phyloP scores from a whole-genome alignment of 495 filamentous ascomycete genomes.

The Cryomyces minteri region DNA sequence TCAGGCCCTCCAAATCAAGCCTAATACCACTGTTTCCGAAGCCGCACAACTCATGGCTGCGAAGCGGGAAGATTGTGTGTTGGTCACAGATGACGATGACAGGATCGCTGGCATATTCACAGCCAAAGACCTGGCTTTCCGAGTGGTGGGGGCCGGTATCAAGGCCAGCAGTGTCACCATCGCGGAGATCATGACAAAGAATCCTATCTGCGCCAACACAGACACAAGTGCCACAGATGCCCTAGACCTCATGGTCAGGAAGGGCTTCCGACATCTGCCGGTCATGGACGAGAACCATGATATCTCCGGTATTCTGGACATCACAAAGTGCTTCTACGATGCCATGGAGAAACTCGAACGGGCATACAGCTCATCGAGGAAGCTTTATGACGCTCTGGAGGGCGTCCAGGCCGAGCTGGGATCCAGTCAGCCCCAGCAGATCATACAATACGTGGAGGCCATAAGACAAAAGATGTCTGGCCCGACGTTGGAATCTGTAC shows the following conservation, averaged over 20 bases:
- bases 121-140: constrained; percentile 94
- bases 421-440: constrained; percentile 90
- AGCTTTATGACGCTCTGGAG: constrained; percentile 92
- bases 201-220: constrained; percentile 88
- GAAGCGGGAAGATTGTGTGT: constrained; percentile 96
- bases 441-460: constrained; percentile 97
- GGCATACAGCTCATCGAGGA: constrained; percentile 87
- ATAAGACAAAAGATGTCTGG: constrained; percentile 93
- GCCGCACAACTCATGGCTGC: constrained; percentile 98
- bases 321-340: constrained; percentile 99
- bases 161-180: constrained; percentile 84
- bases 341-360: constrained; percentile 98
- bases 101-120: constrained; percentile 97
- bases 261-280: constrained; percentile 91
- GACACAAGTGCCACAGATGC: constrained; percentile 98
- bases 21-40: constrained; percentile 80
- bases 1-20: constrained; percentile 95
- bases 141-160: constrained; percentile 84
- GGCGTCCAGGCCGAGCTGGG: constrained; percentile 97
- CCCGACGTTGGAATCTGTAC: constrained; percentile 83
- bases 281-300: constrained; percentile 99
- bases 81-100: constrained; percentile 96
- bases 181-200: constrained; percentile 98
- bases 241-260: constrained; percentile 91
- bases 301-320: constrained; percentile 94